Percentiles rank a stretch among this genome's conserved stretches.
These are phyloP conservation scores for Saturnispora zaruensis DNA, from an alignment of 805 yeast species.

Conservation along the genomic window DNA sequence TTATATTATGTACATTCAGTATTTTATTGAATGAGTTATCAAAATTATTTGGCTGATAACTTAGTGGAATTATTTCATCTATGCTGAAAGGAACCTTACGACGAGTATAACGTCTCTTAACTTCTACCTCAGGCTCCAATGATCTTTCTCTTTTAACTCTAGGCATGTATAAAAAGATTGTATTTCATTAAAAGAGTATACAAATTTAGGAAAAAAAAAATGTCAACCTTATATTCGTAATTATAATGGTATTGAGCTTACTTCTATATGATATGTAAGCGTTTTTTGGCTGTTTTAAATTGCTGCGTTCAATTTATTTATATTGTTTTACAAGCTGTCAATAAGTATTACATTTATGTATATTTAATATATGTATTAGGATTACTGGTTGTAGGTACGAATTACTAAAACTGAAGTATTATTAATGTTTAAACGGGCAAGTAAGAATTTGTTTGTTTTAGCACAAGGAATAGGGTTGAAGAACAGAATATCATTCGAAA, in stretches of 20 bases:
- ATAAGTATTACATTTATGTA: too few species aligned
- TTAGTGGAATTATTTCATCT: constrained; percentile 33
- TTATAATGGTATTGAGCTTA: neutral
- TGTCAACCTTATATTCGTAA: neutral
- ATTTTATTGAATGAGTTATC: constrained; percentile 36
- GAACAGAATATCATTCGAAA: too few species aligned
- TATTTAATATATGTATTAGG: too few species aligned
- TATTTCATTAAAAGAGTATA: neutral
- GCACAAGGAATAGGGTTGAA: too few species aligned
- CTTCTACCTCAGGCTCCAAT: neutral
- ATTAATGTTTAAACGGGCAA: too few species aligned
- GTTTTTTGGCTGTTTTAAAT: too few species aligned
- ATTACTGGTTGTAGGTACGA: too few species aligned
- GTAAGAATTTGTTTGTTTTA: too few species aligned
- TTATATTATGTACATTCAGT: constrained; percentile 35
- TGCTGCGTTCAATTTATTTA: too few species aligned
- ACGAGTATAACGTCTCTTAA: constrained; percentile 2
- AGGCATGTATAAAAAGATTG: neutral
- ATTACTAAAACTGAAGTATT: too few species aligned
- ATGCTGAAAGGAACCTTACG: neutral
- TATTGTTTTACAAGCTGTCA: too few species aligned
- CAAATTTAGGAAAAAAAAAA: neutral
- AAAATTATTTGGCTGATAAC: constrained; percentile 42
- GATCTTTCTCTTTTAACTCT: constrained; percentile 5
- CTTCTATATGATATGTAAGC: neutral